These are phyloP conservation scores for Tritrichomonas musculus DNA, from an alignment of 208 protist genomes.

Conservation along the genomic window DNA sequence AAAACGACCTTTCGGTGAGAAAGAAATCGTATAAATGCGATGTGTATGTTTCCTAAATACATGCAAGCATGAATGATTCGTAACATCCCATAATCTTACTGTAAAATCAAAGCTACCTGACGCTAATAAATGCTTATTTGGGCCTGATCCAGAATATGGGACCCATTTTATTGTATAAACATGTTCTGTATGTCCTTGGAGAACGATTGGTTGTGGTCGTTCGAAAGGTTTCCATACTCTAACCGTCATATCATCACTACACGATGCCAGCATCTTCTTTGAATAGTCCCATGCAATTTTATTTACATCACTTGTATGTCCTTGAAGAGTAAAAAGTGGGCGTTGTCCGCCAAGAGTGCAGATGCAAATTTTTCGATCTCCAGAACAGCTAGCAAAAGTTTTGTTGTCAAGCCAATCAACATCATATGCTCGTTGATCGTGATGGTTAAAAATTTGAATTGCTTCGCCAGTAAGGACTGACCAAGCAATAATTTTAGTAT, in stretches of 20 bases:
- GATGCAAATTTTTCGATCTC: slow-evolving; percentile 65
- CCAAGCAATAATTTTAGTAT: slow-evolving; percentile 63
- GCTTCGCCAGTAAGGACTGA: slow-evolving; percentile 41
- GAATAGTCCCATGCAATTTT: slow-evolving; percentile 68
- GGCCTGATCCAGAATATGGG: neutral
- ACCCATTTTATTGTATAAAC: neutral
- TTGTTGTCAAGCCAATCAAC: slow-evolving; percentile 68
- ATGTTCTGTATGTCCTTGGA: neutral
- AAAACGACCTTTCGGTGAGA: neutral
- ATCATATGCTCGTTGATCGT: slow-evolving; percentile 64
- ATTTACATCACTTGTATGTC: slow-evolving; percentile 66
- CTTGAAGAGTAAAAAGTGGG: slow-evolving; percentile 39
- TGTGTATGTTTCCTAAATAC: neutral
- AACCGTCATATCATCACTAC: slow-evolving; percentile 69
- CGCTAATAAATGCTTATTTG: neutral
- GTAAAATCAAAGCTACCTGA: neutral
- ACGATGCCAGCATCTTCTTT: slow-evolving; percentile 66
- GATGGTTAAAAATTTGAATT: slow-evolving; percentile 59
- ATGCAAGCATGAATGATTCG: neutral
- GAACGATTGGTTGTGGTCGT: neutral
- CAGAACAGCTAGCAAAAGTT: slow-evolving; percentile 67
- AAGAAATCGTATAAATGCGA: neutral
- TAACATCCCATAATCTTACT: neutral
- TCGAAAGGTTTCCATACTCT: slow-evolving; percentile 51
- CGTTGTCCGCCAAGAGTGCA: slow-evolving; percentile 53